Evolutionary conservation across 768 basidiomycete genomes (phyloP), one percentile per base, ranked within the genome.

Genomic region (Russula griseocarnosa): DNA sequence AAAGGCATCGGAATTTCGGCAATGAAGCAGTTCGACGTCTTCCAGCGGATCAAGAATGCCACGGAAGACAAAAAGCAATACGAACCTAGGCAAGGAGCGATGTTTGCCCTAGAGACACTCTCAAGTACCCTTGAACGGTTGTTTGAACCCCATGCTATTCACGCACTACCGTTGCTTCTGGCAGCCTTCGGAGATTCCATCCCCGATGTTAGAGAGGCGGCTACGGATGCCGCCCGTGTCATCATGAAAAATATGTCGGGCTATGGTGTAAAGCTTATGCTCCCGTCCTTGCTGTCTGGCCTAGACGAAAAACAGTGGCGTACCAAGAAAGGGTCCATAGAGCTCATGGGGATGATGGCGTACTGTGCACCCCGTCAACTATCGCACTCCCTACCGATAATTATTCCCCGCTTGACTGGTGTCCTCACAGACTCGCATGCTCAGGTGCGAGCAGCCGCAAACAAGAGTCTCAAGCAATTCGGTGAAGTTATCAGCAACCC

Each of bases 301-400:
- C 77, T 98, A 57, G 95, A 98, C 69, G 97, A 98, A 74, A 98
- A 96, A 72, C 96, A 98, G 71, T 98, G 97, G 97, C 82, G 97
- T 16, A 92, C 94, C 1, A 98, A 98, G 78, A 92, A 92, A 74
- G 97, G 96, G 2, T 95, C 95, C 8, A 98, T 98, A 65, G 97
- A 99, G 73, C 77, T 98, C 7, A 78, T 99, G 63, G 97, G 97
- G 26, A 91, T 94, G 82, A 98, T 98, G 95, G 97, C 97, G 1
- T 98, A 96, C 75, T 96, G 95, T 73, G 94, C 97, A 10, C 97
- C 96, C 1, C 84, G 86, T 44, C 97, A 99, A 74, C 83, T 98
- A 18, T 97, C 97, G 0, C 79, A 94, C 22, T 98, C 96, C 0
- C 81, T 99, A 3, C 96, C 96, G 7, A 92, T 98, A 56, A 93